A percentile compares a stretch with the other conserved stretches of the same genome.
Evolutionary conservation across 2,329 filamentous ascomycete genomes (phyloP).

Genomic region (Chaetomium olivaceum): DNA sequence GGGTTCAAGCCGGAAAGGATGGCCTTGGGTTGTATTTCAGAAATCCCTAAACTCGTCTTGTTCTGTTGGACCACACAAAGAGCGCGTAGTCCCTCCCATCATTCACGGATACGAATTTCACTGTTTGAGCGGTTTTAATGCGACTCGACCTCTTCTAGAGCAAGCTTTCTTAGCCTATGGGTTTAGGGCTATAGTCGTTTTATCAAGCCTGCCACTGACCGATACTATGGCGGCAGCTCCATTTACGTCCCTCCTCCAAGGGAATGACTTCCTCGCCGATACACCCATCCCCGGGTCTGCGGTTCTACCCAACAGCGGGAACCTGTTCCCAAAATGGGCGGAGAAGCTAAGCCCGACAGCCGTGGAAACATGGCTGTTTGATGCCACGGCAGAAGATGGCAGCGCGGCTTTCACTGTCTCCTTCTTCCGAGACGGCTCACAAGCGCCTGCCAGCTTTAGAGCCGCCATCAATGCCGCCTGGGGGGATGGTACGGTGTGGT

Average conservation of each 20-base stretch:
- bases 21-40: not conserved
- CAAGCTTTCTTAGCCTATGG: not conserved
- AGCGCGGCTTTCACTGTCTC: slow-evolving; percentile 2
- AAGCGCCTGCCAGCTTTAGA: not conserved
- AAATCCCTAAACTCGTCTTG: not conserved
- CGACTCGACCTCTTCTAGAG: not conserved
- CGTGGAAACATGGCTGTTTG: slow-evolving; percentile 3
- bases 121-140: too few relatives aligned
- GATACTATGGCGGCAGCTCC: not conserved
- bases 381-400: not conserved
- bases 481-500: slow-evolving; percentile 1
- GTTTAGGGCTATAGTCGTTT: not conserved
- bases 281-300: not conserved
- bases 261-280: not conserved
- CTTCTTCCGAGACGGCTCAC: slow-evolving; percentile 6
- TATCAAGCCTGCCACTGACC: too few relatives aligned
- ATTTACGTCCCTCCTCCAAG: not conserved
- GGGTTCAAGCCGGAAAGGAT: not conserved
- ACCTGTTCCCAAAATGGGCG: slow-evolving; percentile 1
- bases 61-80: not conserved
- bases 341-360: not conserved
- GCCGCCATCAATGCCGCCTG: not conserved
- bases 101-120: not conserved
- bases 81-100: not conserved
- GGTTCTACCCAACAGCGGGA: not conserved